Base-by-base conservation (phyloP, 106 monocot genomes). In the Dendrobium huoshanense region DNA sequence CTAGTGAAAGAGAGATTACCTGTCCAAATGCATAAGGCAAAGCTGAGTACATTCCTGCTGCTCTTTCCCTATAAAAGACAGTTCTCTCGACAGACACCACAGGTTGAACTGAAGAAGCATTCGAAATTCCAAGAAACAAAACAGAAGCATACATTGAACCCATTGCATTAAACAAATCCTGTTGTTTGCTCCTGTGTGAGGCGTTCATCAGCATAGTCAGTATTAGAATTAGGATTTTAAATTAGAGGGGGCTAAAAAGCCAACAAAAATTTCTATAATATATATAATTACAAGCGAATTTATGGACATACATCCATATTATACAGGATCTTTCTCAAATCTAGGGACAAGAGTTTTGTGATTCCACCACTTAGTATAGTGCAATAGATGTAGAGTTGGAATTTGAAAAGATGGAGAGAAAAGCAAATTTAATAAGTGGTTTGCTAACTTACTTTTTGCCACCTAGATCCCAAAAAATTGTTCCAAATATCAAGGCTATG, bases 1-100 rank as follows among this genome's bases (percentile, higher is more conserved):
- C 19, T 78, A 2, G 91, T 51, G 89, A 49, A 91, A 91, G 51
- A 87, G 82, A 59, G 80, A 75, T n/a, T 49, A 77, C 77, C 24
- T 86, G 85, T 56, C 41, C 85, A 31, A 86, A 86, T 24, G 82
- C 79, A 55, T 82, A 82, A 15, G 85, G 78, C 31, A 86, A 10
- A 17, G 85, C 81, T 0, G 84, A 84, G 31, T 84, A 84, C 84
- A 84, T 84, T 31, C 84, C 79, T 20, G 84, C 79, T 0, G 80
- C 80, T 68, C 61, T 85, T 55, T 85, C 85, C 48, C 80, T 67
- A 43, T 85, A 85, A 9, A 85, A 82, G 19, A 86, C 85, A 3
- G 82, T 86, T n/a, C 85, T 44, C 33, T 86, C 85, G 15, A 82
- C 24, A 19, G 59, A 78, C 13, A 86, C 75, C 16, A 86, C 67